These are phyloP conservation scores for Cutaneotrichosporon sp. DNA, from an alignment of 1,284 basidiomycete genomes.

Conservation along the genomic window DNA sequence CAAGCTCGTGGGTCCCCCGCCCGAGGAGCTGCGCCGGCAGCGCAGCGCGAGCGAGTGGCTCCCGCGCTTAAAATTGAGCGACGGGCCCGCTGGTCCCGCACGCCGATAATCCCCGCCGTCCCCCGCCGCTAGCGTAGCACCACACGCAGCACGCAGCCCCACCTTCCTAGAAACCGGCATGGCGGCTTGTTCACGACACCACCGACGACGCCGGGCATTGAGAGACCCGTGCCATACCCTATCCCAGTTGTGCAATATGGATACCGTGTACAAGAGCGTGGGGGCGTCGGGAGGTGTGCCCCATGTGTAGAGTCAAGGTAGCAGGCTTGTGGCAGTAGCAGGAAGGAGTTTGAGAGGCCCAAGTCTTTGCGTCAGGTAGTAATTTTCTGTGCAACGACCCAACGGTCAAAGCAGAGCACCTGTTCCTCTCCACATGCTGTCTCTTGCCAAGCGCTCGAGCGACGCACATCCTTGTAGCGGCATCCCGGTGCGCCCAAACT, in stretches of 20 bases:
- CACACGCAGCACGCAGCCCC: not conserved
- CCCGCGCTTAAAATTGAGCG: conserved; percentile 5
- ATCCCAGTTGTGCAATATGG: conserved; percentile 20
- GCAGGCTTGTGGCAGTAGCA: no score
- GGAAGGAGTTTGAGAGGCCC: no score
- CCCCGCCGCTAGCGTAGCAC: not conserved
- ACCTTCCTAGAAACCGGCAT: not conserved
- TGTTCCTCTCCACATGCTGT: no score
- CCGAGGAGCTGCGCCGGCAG: conserved; percentile 27
- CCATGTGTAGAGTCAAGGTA: no score
- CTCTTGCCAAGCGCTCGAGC: no score
- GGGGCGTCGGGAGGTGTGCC: no score
- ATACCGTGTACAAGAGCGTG: conserved; percentile 1
- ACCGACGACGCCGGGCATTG: not conserved
- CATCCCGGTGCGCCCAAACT: no score
- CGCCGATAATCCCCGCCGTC: not conserved
- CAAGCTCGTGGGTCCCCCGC: conserved; percentile 42
- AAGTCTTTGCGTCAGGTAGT: no score
- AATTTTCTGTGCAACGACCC: no score
- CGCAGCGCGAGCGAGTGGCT: conserved; percentile 15
- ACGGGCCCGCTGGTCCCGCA: not conserved
- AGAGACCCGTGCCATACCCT: conserved; percentile 1
- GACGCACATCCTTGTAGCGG: no score
- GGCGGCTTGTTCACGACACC: not conserved
- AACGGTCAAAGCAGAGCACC: no score